Conservation (phyloP, 2,329 filamentous ascomycete genomes). For the Gaeumannomyces tritici region DNA sequence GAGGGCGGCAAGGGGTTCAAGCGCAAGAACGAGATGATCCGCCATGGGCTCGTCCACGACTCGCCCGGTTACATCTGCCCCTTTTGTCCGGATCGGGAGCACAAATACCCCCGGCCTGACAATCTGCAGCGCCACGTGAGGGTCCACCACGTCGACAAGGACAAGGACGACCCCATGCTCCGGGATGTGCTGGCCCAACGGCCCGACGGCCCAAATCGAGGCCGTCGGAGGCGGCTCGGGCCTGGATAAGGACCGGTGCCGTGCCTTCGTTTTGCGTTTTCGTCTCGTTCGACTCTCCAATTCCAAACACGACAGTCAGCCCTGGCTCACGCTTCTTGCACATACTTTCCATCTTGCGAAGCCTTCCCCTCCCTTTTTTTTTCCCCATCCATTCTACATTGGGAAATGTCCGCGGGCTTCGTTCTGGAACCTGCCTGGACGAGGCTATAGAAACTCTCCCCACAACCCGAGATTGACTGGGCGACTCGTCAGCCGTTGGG, state of each 20-base stretch:
- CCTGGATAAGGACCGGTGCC: neutral
- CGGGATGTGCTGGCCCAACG: slow-evolving; percentile 80
- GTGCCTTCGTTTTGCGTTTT: neutral
- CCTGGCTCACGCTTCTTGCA: slow-evolving; percentile 4
- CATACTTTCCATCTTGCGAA: neutral
- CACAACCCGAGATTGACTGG: too few species aligned
- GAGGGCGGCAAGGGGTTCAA: slow-evolving; percentile 61
- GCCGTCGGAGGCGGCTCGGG: slow-evolving; percentile 48
- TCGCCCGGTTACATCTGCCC: slow-evolving; percentile 94
- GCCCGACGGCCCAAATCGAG: slow-evolving; percentile 73
- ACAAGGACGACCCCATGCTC: slow-evolving; percentile 74
- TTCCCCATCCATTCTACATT: neutral
- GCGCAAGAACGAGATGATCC: slow-evolving; percentile 64
- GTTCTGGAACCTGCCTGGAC: neutral
- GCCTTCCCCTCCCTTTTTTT: too few species aligned
- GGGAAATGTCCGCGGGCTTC: neutral
- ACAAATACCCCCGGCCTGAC: slow-evolving; percentile 90
- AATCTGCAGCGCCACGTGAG: slow-evolving; percentile 95
- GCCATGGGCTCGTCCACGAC: slow-evolving; percentile 79
- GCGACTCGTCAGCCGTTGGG: neutral
- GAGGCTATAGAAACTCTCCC: neutral
- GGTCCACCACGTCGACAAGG: slow-evolving; percentile 83
- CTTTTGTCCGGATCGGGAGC: slow-evolving; percentile 87
- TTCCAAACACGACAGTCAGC: neutral
- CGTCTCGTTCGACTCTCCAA: neutral